Evolutionary conservation across 768 basidiomycete species (phyloP).

Genomic region (Chalciporus piperatus): DNA sequence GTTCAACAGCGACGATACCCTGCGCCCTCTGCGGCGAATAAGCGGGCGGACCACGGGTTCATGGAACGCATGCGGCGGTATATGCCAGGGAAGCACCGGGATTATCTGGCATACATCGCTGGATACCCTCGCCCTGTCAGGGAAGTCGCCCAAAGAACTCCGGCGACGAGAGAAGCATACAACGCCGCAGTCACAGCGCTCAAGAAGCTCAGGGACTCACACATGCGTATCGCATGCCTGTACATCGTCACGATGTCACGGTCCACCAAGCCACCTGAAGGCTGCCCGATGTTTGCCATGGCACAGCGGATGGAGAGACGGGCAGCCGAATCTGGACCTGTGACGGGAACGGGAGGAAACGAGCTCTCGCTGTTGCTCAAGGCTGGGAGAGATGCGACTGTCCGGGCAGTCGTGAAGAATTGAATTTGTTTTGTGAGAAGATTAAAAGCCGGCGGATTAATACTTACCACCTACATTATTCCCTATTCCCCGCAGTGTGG

Average conservation of each 20-base stretch:
- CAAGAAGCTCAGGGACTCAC: constrained; percentile 80
- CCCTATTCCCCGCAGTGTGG: background rate
- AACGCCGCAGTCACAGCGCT: constrained; percentile 75
- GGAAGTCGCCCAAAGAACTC: constrained; percentile 53
- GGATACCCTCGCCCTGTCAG: constrained; percentile 60
- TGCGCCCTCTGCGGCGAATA: constrained; percentile 61
- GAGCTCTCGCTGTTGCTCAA: constrained; percentile 80
- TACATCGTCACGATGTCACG: constrained; percentile 88
- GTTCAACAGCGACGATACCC: constrained; percentile 69
- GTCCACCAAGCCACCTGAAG: constrained; percentile 45
- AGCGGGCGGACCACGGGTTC: constrained; percentile 69
- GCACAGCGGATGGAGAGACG: constrained; percentile 45
- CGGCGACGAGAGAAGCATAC: constrained; percentile 69
- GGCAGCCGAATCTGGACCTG: constrained; percentile 46
- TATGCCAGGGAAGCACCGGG: constrained; percentile 91
- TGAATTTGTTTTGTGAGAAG: constrained; percentile 7
- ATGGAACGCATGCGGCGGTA: constrained; percentile 93
- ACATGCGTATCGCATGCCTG: constrained; percentile 85
- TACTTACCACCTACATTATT: constrained; percentile 15
- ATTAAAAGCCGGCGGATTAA: background rate
- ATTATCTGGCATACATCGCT: constrained; percentile 72
- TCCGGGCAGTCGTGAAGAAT: constrained; percentile 51
- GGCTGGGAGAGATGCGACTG: constrained; percentile 85
- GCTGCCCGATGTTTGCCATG: constrained; percentile 56
- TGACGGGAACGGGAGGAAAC: constrained; percentile 89